phyloP scores from a whole-genome alignment of 1,284 basidiomycete genomes.

The Ustilago esculenta region DNA sequence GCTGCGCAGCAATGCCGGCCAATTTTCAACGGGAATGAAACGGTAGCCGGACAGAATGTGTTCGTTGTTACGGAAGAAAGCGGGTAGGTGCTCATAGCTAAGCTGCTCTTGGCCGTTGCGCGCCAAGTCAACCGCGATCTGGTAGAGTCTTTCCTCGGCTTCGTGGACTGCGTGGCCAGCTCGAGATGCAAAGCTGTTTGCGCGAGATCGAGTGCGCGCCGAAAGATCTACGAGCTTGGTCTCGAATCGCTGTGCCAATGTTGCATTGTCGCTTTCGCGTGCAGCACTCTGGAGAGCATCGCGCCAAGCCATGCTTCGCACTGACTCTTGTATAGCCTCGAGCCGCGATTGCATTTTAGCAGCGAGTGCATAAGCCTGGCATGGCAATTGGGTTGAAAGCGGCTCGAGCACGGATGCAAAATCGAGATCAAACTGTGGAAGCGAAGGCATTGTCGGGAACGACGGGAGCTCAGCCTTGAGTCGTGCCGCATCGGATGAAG shows the following conservation, averaged over 20 bases:
- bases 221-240: conserved; percentile 34
- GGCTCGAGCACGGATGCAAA: conserved; percentile 43
- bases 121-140: conserved; percentile 59
- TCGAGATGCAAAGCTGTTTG: conserved; percentile 41
- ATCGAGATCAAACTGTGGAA: conserved; percentile 44
- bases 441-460: conserved; percentile 29
- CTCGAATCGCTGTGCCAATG: conserved; percentile 36
- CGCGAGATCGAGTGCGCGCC: conserved; percentile 27
- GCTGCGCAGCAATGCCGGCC: conserved; percentile 54
- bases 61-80: conserved; percentile 65
- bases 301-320: conserved; percentile 50
- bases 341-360: conserved; percentile 49
- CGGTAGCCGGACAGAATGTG: conserved; percentile 64
- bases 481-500: conserved; percentile 28
- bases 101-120: conserved; percentile 58
- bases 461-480: conserved; percentile 32
- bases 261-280: conserved; percentile 1
- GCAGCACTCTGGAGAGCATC: conserved; percentile 31
- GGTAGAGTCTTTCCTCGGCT: conserved; percentile 60
- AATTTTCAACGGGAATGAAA: conserved; percentile 62
- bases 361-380: conserved; percentile 36
- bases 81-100: conserved; percentile 57
- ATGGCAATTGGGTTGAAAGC: conserved; percentile 33
- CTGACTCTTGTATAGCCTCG: conserved; percentile 51
- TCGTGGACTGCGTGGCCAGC: conserved; percentile 53